Evolutionary conservation across 2,329 filamentous ascomycete species (phyloP).

Genomic region (Ophiocordyceps sinensis): DNA sequence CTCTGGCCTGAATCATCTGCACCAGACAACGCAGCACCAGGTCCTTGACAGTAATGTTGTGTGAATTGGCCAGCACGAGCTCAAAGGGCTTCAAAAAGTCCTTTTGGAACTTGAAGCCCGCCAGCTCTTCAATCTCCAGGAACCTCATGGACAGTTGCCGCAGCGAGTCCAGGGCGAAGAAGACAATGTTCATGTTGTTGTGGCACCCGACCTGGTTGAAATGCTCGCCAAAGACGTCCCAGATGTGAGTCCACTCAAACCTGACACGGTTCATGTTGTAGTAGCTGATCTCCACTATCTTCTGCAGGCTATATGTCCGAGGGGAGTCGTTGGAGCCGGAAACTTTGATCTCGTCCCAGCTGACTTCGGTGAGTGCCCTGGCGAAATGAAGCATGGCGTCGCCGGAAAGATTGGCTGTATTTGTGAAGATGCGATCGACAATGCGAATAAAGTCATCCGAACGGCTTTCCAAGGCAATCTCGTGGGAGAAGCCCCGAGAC

Average conservation of each 20-base stretch:
- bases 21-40: constrained; percentile 93
- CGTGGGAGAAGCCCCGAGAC: constrained; percentile 53
- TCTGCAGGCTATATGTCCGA: constrained; percentile 92
- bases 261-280: constrained; percentile 99
- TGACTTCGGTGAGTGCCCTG: constrained; percentile 81
- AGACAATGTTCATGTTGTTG: constrained; percentile 90
- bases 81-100: constrained; percentile 98
- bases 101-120: constrained; percentile 99
- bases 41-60: constrained; percentile 85
- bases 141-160: constrained; percentile 96
- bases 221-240: constrained; percentile 93
- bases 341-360: constrained; percentile 97
- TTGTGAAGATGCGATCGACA: constrained; percentile 93
- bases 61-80: constrained; percentile 89
- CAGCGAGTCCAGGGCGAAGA: constrained; percentile 90
- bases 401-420: constrained; percentile 82
- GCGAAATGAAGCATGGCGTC: constrained; percentile 96
- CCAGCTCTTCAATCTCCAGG: constrained; percentile 94
- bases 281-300: constrained; percentile 96
- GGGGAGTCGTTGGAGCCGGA: constrained; percentile 93
- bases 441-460: constrained; percentile 87
- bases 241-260: constrained; percentile 97
- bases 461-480: constrained; percentile 82
- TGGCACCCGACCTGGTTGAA: constrained; percentile 98
- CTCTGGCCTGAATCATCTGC: constrained; percentile 96